Percentiles rank a stretch among this genome's conserved stretches.
These are phyloP conservation scores for Cryptococcus deneoformans DNA, from an alignment of 1,284 basidiomycete genomes.

Conservation along the genomic window DNA sequence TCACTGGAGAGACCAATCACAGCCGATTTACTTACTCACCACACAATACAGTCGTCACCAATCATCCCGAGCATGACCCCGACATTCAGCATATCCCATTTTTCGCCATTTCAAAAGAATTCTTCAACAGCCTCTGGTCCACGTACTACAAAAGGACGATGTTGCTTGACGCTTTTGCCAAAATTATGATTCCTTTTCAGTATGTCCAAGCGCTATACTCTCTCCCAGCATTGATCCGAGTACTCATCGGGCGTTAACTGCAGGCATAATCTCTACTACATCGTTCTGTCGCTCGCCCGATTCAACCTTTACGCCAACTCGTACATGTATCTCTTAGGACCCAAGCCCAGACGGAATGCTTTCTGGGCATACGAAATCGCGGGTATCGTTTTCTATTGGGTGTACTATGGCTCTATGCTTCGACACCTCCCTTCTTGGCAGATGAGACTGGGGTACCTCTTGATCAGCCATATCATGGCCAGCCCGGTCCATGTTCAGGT, in stretches of 20 bases:
- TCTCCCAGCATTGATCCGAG: background rate
- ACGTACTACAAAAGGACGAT: conserved; percentile 93
- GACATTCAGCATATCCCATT: conserved; percentile 90
- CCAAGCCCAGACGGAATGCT: conserved; percentile 40
- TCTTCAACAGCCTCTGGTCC: conserved; percentile 82
- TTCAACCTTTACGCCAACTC: conserved; percentile 95
- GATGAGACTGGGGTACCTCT: conserved; percentile 52
- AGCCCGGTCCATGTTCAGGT: conserved; percentile 58
- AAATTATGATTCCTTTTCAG: conserved; percentile 70
- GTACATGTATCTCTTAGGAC: conserved; percentile 66
- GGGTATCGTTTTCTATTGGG: conserved; percentile 55
- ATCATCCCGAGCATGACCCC: conserved; percentile 94
- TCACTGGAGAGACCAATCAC: no score
- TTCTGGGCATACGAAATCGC: conserved; percentile 52
- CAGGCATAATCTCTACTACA: conserved; percentile 83
- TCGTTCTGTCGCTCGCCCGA: conserved; percentile 85
- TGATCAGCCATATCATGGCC: conserved; percentile 56
- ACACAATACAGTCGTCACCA: conserved; percentile 74
- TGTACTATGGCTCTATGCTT: conserved; percentile 54
- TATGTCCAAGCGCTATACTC: conserved; percentile 15
- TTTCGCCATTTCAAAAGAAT: conserved; percentile 87
- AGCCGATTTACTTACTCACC: conserved; percentile 47
- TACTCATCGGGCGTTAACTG: background rate
- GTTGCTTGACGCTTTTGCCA: conserved; percentile 69
- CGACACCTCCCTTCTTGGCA: conserved; percentile 46